phyloP scores from a whole-genome alignment of 2,329 filamentous ascomycete genomes.

The Colletotrichum sublineola region DNA sequence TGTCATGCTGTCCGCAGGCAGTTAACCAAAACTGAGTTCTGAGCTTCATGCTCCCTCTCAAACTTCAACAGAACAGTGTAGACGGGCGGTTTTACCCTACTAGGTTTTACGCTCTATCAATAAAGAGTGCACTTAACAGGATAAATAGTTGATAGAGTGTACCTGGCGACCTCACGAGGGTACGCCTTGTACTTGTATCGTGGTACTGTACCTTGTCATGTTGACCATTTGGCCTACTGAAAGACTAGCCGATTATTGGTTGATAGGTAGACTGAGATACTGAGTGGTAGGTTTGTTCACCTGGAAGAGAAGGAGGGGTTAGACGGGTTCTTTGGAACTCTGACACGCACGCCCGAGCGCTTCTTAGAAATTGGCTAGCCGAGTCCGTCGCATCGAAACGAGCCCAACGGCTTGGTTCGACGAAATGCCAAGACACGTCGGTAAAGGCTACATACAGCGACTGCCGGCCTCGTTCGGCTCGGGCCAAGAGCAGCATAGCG shows the following conservation, averaged over 20 bases:
- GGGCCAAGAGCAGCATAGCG: not conserved
- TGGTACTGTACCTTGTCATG: not conserved
- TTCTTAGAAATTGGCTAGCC: not conserved
- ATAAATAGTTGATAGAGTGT: too few species aligned
- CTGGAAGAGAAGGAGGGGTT: not conserved
- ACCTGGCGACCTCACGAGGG: too few species aligned
- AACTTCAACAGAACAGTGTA: too few species aligned
- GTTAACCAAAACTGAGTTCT: too few species aligned
- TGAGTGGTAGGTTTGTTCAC: not conserved
- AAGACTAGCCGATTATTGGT: not conserved
- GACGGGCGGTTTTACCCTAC: too few species aligned
- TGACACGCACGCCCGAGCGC: not conserved
- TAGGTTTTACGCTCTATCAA: too few species aligned
- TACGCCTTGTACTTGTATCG: too few species aligned
- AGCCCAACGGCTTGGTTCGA: slow-evolving; percentile 23
- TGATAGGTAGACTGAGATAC: not conserved
- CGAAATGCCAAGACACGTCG: not conserved
- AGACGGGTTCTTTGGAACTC: too few species aligned
- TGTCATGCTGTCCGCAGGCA: not conserved
- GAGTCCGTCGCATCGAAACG: not conserved
- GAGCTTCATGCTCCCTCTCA: too few species aligned
- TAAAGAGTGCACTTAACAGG: too few species aligned
- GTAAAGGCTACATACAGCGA: slow-evolving; percentile 23
- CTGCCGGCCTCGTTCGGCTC: not conserved
- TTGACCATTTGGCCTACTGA: not conserved